Percentiles rank a stretch among this genome's conserved stretches.
Evolutionary conservation across 768 basidiomycete genomes (phyloP).

Genomic region (Podaxis sp.): DNA sequence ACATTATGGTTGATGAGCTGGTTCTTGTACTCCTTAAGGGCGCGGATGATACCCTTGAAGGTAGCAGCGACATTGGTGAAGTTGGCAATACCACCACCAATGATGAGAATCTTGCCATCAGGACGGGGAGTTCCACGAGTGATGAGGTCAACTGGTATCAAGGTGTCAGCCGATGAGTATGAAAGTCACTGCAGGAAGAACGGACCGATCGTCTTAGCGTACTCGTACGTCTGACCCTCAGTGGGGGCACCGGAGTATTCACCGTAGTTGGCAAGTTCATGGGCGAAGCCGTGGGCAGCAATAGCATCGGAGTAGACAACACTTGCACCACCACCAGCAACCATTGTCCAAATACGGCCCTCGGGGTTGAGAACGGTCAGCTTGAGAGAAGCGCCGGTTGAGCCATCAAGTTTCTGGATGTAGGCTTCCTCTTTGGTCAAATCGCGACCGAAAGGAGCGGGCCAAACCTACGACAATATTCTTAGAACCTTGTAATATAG

Average conservation of each 20-base stretch:
- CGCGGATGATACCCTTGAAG: slow-evolving; percentile 99
- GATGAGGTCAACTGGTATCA: slow-evolving; percentile 75
- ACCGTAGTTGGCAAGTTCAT: slow-evolving; percentile 99
- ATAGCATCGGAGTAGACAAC: slow-evolving; percentile 78
- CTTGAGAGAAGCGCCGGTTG: slow-evolving; percentile 97
- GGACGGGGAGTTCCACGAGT: slow-evolving; percentile 83
- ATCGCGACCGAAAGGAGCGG: slow-evolving; percentile 95
- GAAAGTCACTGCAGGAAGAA: slow-evolving; percentile 17
- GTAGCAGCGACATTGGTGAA: slow-evolving; percentile 99
- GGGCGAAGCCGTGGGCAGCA: slow-evolving; percentile 90
- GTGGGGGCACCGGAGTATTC: slow-evolving; percentile 99
- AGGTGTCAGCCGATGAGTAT: slow-evolving; percentile 7
- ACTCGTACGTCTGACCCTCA: slow-evolving; percentile 98
- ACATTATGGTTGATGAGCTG: slow-evolving; percentile 82
- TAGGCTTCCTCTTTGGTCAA: slow-evolving; percentile 99
- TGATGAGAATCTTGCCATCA: slow-evolving; percentile 97
- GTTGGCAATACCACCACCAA: slow-evolving; percentile 99
- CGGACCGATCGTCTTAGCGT: slow-evolving; percentile 95
- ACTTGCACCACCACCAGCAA: slow-evolving; percentile 89
- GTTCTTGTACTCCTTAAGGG: slow-evolving; percentile 89
- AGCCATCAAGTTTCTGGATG: slow-evolving; percentile 96
- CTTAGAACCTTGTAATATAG: neutral
- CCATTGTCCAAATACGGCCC: slow-evolving; percentile 99
- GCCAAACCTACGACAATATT: slow-evolving; percentile 56
- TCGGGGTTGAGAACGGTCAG: slow-evolving; percentile 94